Base-by-base conservation (phyloP, 108 stramenopile species). In the Heterococcus sp. region DNA sequence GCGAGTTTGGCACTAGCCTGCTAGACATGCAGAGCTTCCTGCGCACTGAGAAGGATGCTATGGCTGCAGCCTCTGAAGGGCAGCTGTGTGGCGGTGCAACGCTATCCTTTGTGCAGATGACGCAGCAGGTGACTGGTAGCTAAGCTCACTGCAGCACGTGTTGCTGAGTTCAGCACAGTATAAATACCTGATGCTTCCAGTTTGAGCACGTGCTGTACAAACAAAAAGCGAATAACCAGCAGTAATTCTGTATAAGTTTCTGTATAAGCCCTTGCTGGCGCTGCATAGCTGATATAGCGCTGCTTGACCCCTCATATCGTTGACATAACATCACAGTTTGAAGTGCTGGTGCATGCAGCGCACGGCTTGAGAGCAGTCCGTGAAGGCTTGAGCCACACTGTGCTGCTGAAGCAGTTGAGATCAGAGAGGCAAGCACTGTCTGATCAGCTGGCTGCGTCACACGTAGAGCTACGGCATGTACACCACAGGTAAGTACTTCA, bases 401-500 rank as follows among this genome's bases (percentile, higher is more conserved):
- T 81, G 5, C 79, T 81, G 30, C 72, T 81, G 38, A 81, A 66
- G 65, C 37, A 63, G 8, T 14, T 70, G 37, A 32, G 79, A n/a
- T 38, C 46, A 37, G 79, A 81, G 68, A 32, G 79, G 28, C 71
- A 81, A 38, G 35, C 37, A 32, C 36, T 81, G 2, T 71, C 79
- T 11, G 34, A 72, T 8, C 64, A 40, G 2, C 79, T 81, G 28
- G 65, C 35, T 2, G 79, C 33, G 11, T 37, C 74, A 11, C 64
- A 81, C 72, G 33, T 39, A 39, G 79, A 81, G 37, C 63, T 81
- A 37, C 72, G 65, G 46, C 71, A 66, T 38, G 73, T 81, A 0
- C 79, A 81, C 72, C 79, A 81, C 79, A 81, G 14, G 46, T 58
- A 21, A 58, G 46, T 58, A n/a, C n/a, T n/a, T n/a, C n/a, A n/a